Conservation (phyloP, 1,284 basidiomycete species). For the Marasmius oreades region DNA sequence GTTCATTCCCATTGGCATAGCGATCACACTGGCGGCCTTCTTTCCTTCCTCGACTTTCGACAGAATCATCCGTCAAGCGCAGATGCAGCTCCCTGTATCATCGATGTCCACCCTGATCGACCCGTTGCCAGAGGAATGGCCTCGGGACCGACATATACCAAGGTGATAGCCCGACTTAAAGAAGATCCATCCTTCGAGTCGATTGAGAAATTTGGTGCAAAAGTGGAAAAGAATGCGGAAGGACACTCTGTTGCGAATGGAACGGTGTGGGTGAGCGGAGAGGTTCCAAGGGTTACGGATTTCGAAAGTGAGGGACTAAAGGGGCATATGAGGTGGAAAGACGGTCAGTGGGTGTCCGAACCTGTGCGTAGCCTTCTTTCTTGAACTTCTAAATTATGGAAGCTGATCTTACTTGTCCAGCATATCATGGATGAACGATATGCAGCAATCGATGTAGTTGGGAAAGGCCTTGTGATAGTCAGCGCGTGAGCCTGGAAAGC, state of each 20-base stretch:
- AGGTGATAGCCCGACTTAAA: conserved; percentile 56
- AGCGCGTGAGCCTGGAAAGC: conserved; percentile 57
- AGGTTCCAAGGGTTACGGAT: conserved; percentile 66
- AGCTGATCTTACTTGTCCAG: conserved; percentile 35
- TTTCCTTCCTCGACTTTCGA: conserved; percentile 54
- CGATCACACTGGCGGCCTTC: conserved; percentile 76
- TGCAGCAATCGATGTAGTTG: conserved; percentile 68
- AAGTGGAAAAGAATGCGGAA: conserved; percentile 50
- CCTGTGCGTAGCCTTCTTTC: conserved; percentile 43
- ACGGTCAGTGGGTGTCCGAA: conserved; percentile 55
- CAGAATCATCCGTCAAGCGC: conserved; percentile 5
- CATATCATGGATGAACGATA: conserved; percentile 82
- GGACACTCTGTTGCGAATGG: conserved; percentile 61
- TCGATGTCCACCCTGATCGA: conserved; percentile 75
- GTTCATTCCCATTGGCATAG: conserved; percentile 82
- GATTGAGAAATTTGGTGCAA: conserved; percentile 54
- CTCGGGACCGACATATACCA: conserved; percentile 52
- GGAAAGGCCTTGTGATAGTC: conserved; percentile 78
- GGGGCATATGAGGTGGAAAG: conserved; percentile 65
- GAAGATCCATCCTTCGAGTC: conserved; percentile 69
- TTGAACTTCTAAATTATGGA: too few relatives aligned
- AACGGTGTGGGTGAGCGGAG: conserved; percentile 73
- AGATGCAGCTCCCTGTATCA: conserved; percentile 36
- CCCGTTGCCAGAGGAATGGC: conserved; percentile 74
- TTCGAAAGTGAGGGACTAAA: conserved; percentile 63